Base-by-base conservation (phyloP, 495 filamentous ascomycete species). In the Tuber calosporum region DNA sequence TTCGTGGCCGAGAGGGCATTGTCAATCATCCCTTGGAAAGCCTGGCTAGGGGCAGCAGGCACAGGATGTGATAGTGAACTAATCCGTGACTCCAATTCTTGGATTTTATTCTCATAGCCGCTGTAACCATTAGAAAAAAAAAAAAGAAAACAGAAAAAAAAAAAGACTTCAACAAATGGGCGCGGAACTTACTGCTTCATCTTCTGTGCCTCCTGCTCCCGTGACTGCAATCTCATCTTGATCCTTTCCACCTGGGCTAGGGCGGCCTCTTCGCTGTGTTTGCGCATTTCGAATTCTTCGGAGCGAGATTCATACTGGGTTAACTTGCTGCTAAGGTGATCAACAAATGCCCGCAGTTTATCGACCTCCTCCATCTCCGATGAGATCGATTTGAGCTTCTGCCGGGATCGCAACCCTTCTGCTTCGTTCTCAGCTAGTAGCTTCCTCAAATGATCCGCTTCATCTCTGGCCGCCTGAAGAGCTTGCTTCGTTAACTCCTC, bases 401-500 rank as follows among this genome's bases (percentile, higher is more conserved):
- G 89, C 69, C 87, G 84, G 45, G 86, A 83, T 62, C 82, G 79
- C 66, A 90, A 79, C 74, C 89, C 88, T 74, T 87, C 86, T 5
- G 86, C 84, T 81, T 93, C 90, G 11, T 84, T 87, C 68, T 87
- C 85, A 22, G 87, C 85, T 1, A 92, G 83, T 5, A 91, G 80
- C 62, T 83, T 83, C n/a, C 85, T 85, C 43, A 92, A 82, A 30
- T 84, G 83, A 5, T 87, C 86, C 40, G 84, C 84, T 72, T 92
- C 88, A 13, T 82, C 80, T 69, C 83, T 81, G 3, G 85, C 84
- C 43, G 83, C 83, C 62, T 86, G 80, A 5, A 92, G 82, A 45
- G 89, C 87, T 30, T 83, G 82, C 48, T 84, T 84, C 1, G 92
- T 83, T 43, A 79, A 79, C 36, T 85, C 84, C 58, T 86, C 82